phyloP scores from a whole-genome alignment of 1,284 basidiomycete genomes.

The Uromyces viciae-fabae region DNA sequence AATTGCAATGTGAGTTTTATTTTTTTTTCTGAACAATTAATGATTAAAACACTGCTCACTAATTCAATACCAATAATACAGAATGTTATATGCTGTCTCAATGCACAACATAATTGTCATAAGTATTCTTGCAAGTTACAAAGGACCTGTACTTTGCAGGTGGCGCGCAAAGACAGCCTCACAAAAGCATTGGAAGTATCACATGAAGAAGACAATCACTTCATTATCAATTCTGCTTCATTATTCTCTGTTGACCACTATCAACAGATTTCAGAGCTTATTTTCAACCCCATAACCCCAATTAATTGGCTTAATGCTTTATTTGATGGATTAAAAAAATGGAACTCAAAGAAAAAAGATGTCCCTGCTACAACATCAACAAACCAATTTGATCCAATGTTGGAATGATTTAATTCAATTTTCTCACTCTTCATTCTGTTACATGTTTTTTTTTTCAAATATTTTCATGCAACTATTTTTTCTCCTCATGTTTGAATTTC shows the following conservation, averaged over 20 bases:
- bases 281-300: background rate
- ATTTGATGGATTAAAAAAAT: background rate
- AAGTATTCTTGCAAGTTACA: background rate
- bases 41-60: background rate
- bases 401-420: no score
- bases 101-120: conserved; percentile 9
- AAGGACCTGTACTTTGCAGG: background rate
- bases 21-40: background rate
- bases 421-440: no score
- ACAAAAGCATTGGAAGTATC: background rate
- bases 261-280: background rate
- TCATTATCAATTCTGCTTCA: background rate
- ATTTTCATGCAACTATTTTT: no score
- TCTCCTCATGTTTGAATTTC: no score
- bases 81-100: background rate
- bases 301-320: background rate
- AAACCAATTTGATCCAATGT: no score
- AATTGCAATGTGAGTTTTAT: background rate
- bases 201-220: background rate
- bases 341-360: no score
- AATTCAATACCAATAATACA: background rate
- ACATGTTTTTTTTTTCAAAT: no score
- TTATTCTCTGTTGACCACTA: background rate
- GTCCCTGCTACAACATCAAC: no score
- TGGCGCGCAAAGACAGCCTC: background rate